Percentiles rank a stretch among this genome's conserved stretches.
phyloP scores from a whole-genome alignment of 1,139 yeast species.

The Geotrichum bryndzae region DNA sequence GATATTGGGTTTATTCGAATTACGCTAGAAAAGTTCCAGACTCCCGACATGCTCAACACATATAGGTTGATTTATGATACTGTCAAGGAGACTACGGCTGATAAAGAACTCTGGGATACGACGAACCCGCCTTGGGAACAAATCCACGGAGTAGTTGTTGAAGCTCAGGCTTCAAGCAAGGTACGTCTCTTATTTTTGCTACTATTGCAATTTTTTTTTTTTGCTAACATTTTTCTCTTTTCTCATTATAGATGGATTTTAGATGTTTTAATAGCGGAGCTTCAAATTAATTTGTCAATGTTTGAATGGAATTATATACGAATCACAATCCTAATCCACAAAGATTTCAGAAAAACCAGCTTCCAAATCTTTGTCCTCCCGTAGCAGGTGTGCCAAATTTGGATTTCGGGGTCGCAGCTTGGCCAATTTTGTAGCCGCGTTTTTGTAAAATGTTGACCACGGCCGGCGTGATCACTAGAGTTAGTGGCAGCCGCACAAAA shows the following conservation, averaged over 20 bases:
- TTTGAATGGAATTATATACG: background rate
- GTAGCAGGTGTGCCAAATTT: constrained; percentile 11
- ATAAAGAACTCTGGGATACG: constrained; percentile 26
- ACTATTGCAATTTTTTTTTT: background rate
- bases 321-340: background rate
- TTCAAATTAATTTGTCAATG: background rate
- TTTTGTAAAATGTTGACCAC: background rate
- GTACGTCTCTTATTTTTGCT: background rate
- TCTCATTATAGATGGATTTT: constrained; percentile 7
- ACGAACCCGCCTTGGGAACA: constrained; percentile 27
- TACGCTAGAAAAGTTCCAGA: constrained; percentile 31
- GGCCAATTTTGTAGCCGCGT: background rate
- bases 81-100: constrained; percentile 26
- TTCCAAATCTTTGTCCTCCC: constrained; percentile 12
- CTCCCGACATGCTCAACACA: constrained; percentile 31
- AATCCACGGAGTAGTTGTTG: constrained; percentile 25
- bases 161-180: constrained; percentile 18
- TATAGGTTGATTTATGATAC: constrained; percentile 31
- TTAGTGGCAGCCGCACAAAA: background rate
- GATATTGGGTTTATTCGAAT: constrained; percentile 38
- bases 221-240: background rate
- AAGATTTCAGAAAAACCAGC: constrained; percentile 15
- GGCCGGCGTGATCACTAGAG: background rate
- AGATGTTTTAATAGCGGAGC: constrained; percentile 12
- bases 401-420: background rate